Evolutionary conservation across 371 early-diverging fungal species (phyloP), one percentile per base, ranked within the genome.

Genomic region (Umbelopsis sp.): DNA sequence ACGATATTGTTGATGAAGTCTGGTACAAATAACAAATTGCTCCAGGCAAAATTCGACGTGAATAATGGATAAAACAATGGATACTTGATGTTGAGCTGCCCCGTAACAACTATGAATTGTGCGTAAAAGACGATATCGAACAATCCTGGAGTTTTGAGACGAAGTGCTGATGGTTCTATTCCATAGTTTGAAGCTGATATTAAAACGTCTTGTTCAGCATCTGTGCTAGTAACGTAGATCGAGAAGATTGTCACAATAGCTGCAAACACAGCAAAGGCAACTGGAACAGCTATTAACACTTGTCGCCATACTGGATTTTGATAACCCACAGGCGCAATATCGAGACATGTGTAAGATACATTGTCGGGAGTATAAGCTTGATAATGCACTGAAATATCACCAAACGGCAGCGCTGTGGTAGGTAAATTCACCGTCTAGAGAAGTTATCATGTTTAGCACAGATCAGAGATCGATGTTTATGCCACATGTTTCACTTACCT

Each of bases 41-140:
- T 82, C 87, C 87, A 87, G 16, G 84, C 74, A 63, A 87, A 87
- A 63, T 85, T 81, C 0, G 86, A 80, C 0, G 83, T 77, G 67
- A 87, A 86, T 7, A 86, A 72, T 0, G 77, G 68, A 63, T 85
- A 83, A 51, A 87, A 87, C 6, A 74, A 68, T 6, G 87, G 87
- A 65, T 87, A 87, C 62, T 76, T 72, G 50, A 87, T 53, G 25
- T 78, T 82, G 65, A 87, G 79, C 52, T 77, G 82, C 1, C 85
- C 85, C 1, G 78, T 75, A 44, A 75, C 74, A 12, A 83, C 78
- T 63, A 87, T 81, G 51, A 86, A 87, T 65, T 87, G 87, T 1
- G 82, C 76, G 63, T 87, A 84, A 63, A 75, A 80, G 24, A 87
- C 69, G 22, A 87, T 52, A 66, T 87, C 87, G 62, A 85, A 82